phyloP scores from a whole-genome alignment of 176 grass and related monocot species.

The Phragmites australis region DNA sequence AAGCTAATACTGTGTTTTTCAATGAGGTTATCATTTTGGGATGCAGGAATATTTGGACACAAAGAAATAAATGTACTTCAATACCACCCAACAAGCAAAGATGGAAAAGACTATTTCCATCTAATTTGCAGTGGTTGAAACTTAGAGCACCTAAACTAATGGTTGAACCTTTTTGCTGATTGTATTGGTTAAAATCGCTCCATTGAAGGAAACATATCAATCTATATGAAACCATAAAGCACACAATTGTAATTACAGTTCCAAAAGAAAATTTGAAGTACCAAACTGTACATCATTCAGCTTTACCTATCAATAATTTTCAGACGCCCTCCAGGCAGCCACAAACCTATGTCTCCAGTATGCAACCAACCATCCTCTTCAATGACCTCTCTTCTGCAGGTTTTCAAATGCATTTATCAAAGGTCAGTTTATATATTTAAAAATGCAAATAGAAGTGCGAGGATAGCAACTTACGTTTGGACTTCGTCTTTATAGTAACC shows the following conservation, averaged over 20 bases:
- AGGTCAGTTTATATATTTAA: constrained; percentile 5
- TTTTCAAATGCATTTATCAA: constrained; percentile 36
- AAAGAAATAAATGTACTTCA: too few species aligned
- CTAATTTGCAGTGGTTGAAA: too few species aligned
- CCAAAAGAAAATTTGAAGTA: background rate
- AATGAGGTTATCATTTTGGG: too few species aligned
- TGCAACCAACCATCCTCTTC: constrained; percentile 95
- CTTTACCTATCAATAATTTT: constrained; percentile 94
- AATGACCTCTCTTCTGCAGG: constrained; percentile 70
- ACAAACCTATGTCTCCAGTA: constrained; percentile 97
- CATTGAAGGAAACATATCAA: too few species aligned
- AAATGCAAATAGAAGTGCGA: background rate
- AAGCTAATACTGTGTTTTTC: too few species aligned
- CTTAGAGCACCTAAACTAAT: too few species aligned
- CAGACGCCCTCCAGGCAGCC: constrained; percentile 83
- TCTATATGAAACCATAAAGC: too few species aligned
- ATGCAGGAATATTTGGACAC: too few species aligned
- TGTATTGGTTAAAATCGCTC: too few species aligned
- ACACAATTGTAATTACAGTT: background rate
- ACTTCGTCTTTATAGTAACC: constrained; percentile 90
- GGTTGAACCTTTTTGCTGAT: too few species aligned
- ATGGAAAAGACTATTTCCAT: too few species aligned
- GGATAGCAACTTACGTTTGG: constrained; percentile 68
- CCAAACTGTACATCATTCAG: background rate
- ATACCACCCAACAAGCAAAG: too few species aligned